phyloP scores from a whole-genome alignment of 768 basidiomycete species.

The Leccinum longicurvipes region DNA sequence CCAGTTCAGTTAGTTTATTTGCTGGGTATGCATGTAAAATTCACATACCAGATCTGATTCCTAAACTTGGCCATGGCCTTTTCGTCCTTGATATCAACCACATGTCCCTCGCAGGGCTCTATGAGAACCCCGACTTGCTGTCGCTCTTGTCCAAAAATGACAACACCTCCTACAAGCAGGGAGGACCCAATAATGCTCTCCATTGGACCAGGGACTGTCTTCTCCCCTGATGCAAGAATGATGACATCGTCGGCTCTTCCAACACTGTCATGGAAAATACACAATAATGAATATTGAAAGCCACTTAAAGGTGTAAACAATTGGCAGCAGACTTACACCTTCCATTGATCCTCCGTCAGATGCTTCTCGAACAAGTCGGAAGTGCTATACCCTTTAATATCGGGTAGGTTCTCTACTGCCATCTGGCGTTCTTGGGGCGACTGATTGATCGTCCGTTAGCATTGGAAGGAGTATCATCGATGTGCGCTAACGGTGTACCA shows the following conservation, averaged over 20 bases:
- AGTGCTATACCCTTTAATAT: constrained; percentile 39
- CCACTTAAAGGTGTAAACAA: too few species aligned
- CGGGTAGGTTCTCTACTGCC: constrained; percentile 35
- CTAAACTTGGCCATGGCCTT: constrained; percentile 26
- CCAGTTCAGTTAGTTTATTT: fast-evolving
- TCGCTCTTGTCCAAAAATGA: constrained; percentile 35
- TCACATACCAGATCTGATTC: constrained; percentile 30
- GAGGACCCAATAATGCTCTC: constrained; percentile 22
- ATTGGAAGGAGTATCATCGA: neutral
- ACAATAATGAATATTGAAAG: too few species aligned
- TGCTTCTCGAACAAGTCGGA: constrained; percentile 44
- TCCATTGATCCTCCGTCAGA: constrained; percentile 40
- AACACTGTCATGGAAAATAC: constrained; percentile 6
- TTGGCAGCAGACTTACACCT: constrained; percentile 30
- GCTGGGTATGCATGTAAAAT: too few species aligned
- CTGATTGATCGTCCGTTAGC: neutral
- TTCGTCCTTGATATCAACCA: constrained; percentile 21
- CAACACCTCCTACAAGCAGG: constrained; percentile 17
- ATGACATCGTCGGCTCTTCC: too few species aligned
- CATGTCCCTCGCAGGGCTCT: constrained; percentile 17
- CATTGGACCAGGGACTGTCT: constrained; percentile 29
- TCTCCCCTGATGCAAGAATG: too few species aligned
- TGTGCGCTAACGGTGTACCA: constrained; percentile 24
- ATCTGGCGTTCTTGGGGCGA: neutral
- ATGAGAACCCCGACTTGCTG: constrained; percentile 32